Evolutionary conservation across 2,329 filamentous ascomycete genomes (phyloP).

Genomic region (Phialemonium atrogriseum): DNA sequence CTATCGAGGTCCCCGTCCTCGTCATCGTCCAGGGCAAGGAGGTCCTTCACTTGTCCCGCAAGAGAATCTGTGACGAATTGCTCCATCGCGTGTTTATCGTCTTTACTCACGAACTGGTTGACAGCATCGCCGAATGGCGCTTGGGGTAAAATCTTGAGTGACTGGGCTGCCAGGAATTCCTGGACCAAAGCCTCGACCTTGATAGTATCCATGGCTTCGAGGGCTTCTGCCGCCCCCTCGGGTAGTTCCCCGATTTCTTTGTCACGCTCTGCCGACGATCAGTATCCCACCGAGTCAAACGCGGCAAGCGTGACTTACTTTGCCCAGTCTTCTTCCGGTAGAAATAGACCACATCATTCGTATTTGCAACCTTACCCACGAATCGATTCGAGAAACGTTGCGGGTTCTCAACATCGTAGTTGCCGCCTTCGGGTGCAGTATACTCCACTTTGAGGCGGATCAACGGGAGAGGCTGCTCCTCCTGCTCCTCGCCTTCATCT

Average conservation of each 20-base stretch:
- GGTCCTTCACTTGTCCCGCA: conserved; percentile 59
- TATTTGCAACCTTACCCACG: conserved; percentile 82
- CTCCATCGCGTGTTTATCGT: conserved; percentile 89
- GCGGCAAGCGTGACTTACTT: conserved; percentile 25
- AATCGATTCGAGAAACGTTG: conserved; percentile 95
- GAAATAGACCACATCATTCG: conserved; percentile 88
- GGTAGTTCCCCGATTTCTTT: conserved; percentile 44
- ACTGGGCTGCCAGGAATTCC: conserved; percentile 80
- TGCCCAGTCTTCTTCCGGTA: conserved; percentile 72
- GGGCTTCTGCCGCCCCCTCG: conserved; percentile 54
- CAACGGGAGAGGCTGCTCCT: conserved; percentile 66
- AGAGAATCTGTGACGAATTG: conserved; percentile 68
- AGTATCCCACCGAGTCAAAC: not conserved
- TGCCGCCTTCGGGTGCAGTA: conserved; percentile 72
- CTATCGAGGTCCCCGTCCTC: conserved; percentile 63
- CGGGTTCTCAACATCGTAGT: conserved; percentile 88
- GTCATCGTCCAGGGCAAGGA: conserved; percentile 59
- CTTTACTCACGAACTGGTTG: conserved; percentile 85
- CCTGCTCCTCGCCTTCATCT: conserved; percentile 51
- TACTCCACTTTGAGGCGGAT: conserved; percentile 89
- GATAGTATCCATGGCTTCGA: conserved; percentile 62
- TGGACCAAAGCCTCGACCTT: conserved; percentile 84
- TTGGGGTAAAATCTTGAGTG: conserved; percentile 85
- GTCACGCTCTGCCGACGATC: conserved; percentile 9
- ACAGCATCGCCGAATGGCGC: conserved; percentile 91